Evolutionary conservation across 2,329 filamentous ascomycete species (phyloP), one percentile per base, ranked within the genome.

Genomic region (Cadophora sp.): DNA sequence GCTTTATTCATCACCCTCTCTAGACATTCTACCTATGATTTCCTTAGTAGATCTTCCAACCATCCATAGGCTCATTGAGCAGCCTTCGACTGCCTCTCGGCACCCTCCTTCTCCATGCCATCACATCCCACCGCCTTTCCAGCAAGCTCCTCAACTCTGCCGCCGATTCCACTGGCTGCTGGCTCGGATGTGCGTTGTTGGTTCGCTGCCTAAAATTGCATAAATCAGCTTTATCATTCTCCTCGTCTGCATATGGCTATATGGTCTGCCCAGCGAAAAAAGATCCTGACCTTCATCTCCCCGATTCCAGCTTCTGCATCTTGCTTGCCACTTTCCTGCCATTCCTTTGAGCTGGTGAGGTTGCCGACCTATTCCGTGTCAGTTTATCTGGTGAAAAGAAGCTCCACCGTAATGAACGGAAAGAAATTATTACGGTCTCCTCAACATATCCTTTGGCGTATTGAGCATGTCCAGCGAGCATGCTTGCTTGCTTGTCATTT

Each of bases 371-470:
- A 16, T 5, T 56, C 53, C 33, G 13, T 4, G 48, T 51, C 13
- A 24, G 36, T 16, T 27, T 8, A 41, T 53, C 18, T 33, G 36
- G 30, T 2, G 16, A 24, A 13, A 59, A 22, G 41, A 43, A 59
- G 18, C 24, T n/a, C 20, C 14, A 24, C 20, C 36, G 16, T 22
- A 14, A 41, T 48, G 30, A 6, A 24, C 27, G 47, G 18, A 33
- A 53, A 22, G 30, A 22, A 30, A 30, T 3, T 30, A 58, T 7
- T 66, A 68, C 66, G 24, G 70, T 73, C 55, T 74, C 90, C 80
- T 90, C 87, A 64, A 87, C 84, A 7, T 87, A 87, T 62, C 89
- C 90, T 74, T 91, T 92, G 74, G 87, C 83, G 74, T 91, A 92
- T 74, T 91, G 86, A 39, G 83, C 88, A 76, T 92, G 90, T 50